Conservation (phyloP, 805 yeast species). For the Pichia rugopelliculosa region DNA sequence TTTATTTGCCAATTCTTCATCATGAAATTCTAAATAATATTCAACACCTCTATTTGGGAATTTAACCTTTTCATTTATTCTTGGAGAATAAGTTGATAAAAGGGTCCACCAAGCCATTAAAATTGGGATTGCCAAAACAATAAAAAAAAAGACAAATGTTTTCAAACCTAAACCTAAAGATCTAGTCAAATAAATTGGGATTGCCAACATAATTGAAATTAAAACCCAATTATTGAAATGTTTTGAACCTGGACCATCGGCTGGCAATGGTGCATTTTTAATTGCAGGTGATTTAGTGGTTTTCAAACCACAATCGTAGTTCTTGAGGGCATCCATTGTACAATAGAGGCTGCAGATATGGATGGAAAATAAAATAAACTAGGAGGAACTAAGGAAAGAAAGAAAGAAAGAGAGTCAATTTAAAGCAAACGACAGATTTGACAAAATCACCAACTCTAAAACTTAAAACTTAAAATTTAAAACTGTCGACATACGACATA, state of each 20-base stretch:
- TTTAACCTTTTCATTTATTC: slow-evolving; percentile 69
- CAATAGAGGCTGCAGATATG: neutral
- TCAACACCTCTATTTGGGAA: slow-evolving; percentile 74
- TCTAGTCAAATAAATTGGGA: slow-evolving; percentile 58
- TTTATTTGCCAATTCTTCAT: slow-evolving; percentile 56
- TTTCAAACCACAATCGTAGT: slow-evolving; percentile 7
- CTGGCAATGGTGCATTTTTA: slow-evolving; percentile 80
- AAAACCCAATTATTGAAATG: slow-evolving; percentile 61
- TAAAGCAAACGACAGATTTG: too few species aligned
- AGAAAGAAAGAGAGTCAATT: too few species aligned
- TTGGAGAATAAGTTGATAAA: slow-evolving; percentile 68
- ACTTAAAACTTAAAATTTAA: too few species aligned
- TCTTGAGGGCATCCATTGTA: slow-evolving; percentile 8
- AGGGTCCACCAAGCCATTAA: slow-evolving; percentile 80
- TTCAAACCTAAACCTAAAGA: slow-evolving; percentile 65
- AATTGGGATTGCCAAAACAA: slow-evolving; percentile 58
- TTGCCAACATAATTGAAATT: slow-evolving; percentile 38
- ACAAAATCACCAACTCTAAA: too few species aligned
- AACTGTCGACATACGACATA: too few species aligned
- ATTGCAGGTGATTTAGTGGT: slow-evolving; percentile 50
- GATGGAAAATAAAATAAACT: neutral
- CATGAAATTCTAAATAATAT: slow-evolving; percentile 75
- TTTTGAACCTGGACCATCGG: slow-evolving; percentile 84
- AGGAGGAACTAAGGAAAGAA: too few species aligned
- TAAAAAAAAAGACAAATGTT: slow-evolving; percentile 53